Evolutionary conservation across 768 basidiomycete species (phyloP).

Genomic region (Pholiota molesta): DNA sequence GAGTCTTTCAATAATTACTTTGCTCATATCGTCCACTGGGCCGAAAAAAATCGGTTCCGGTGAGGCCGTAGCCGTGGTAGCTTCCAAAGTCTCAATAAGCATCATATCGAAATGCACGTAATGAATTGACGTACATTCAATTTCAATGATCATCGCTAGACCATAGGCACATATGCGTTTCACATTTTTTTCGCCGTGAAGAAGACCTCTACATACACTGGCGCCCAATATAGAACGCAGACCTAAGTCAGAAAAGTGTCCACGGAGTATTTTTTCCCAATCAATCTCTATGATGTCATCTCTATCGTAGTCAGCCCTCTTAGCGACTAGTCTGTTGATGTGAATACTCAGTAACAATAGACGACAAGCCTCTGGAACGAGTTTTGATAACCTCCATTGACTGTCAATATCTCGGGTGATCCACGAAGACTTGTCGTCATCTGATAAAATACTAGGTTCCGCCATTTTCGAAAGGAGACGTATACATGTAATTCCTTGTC

Average conservation of each 20-base stretch:
- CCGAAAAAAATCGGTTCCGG: not conserved
- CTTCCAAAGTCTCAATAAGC: not conserved
- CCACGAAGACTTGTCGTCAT: not conserved
- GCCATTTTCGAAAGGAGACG: not conserved
- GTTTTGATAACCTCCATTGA: not conserved
- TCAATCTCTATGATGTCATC: not conserved
- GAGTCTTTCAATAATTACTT: not conserved
- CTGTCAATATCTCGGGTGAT: not conserved
- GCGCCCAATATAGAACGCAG: not conserved
- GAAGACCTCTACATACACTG: not conserved
- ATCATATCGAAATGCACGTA: not conserved
- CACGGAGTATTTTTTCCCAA: not conserved
- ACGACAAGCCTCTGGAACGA: not conserved
- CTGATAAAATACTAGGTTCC: not conserved
- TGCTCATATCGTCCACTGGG: not conserved
- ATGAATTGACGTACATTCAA: not conserved
- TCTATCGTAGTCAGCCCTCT: not conserved
- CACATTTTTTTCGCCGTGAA: not conserved
- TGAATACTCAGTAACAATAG: not conserved
- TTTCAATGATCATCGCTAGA: not conserved
- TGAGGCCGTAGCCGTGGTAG: not conserved
- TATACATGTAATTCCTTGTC: not conserved
- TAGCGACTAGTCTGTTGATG: not conserved
- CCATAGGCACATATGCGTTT: not conserved
- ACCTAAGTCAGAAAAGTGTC: not conserved